A percentile compares a stretch with the other conserved stretches of the same genome.
Evolutionary conservation across 2,329 filamentous ascomycete species (phyloP).

Genomic region (Apiospora sp.): DNA sequence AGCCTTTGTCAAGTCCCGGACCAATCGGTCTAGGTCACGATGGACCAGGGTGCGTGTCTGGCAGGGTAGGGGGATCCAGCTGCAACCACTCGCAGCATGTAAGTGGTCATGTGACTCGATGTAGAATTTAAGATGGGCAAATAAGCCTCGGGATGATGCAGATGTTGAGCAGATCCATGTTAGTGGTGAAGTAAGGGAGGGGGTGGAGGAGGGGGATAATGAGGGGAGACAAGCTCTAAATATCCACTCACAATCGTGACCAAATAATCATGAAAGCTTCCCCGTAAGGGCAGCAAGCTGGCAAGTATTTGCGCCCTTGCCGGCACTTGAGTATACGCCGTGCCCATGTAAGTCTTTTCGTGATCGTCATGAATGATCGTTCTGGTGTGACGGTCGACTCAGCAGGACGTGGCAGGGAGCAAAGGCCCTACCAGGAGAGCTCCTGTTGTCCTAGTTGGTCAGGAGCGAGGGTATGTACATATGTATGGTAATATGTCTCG

Average conservation of each 20-base stretch:
- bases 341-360: neutral
- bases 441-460: neutral
- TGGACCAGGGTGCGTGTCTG: neutral
- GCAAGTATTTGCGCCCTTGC: conserved; percentile 9
- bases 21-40: conserved; percentile 15
- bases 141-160: conserved; percentile 9
- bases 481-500: neutral
- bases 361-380: neutral
- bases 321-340: neutral
- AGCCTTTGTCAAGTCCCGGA: neutral
- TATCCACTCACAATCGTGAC: neutral
- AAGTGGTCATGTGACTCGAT: conserved; percentile 11
- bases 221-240: neutral
- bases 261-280: neutral
- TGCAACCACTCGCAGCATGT: conserved; percentile 17
- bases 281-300: neutral
- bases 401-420: neutral
- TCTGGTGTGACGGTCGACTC: neutral
- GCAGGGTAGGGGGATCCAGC: neutral
- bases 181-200: neutral
- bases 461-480: neutral
- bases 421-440: neutral
- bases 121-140: neutral
- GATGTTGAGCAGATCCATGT: neutral
- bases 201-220: neutral